Evolutionary conservation across 768 basidiomycete species (phyloP).

Genomic region (Gautieria morchelliformis): DNA sequence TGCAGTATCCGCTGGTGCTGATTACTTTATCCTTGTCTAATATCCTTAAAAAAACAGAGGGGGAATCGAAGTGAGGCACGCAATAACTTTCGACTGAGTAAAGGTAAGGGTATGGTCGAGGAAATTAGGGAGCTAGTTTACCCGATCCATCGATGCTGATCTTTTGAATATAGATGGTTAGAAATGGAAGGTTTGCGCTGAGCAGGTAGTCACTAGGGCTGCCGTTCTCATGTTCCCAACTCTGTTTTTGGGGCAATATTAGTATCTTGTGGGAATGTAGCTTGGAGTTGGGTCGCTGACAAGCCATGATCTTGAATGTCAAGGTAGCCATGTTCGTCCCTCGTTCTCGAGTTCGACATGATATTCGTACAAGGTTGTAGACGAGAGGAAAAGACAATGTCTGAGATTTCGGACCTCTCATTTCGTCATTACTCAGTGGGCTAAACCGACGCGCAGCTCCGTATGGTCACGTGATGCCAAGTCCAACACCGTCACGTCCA

Average conservation of each 20-base stretch:
- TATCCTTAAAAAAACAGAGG: conserved; percentile 84
- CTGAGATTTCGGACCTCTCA: no score
- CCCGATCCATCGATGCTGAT: conserved; percentile 78
- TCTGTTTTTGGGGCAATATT: conserved; percentile 27
- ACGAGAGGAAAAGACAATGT: no score
- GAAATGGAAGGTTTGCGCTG: not conserved
- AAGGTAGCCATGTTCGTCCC: conserved; percentile 50
- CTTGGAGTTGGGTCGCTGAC: conserved; percentile 30
- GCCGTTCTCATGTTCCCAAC: conserved; percentile 82
- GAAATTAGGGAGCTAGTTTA: conserved; percentile 20
- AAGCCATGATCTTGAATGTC: conserved; percentile 74
- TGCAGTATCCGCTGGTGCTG: not conserved
- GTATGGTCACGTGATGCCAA: no score
- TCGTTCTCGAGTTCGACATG: not conserved
- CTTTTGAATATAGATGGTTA: conserved; percentile 14
- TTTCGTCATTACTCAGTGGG: no score
- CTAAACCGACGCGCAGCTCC: no score
- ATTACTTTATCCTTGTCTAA: conserved; percentile 69
- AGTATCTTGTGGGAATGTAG: not conserved
- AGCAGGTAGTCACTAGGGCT: conserved; percentile 40
- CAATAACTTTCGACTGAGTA: conserved; percentile 81
- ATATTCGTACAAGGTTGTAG: not conserved
- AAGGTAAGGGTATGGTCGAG: not conserved
- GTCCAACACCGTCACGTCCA: no score
- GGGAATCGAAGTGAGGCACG: conserved; percentile 88